Evolutionary conservation across 2,329 filamentous ascomycete species (phyloP).

Genomic region (Ophiostoma sp.): DNA sequence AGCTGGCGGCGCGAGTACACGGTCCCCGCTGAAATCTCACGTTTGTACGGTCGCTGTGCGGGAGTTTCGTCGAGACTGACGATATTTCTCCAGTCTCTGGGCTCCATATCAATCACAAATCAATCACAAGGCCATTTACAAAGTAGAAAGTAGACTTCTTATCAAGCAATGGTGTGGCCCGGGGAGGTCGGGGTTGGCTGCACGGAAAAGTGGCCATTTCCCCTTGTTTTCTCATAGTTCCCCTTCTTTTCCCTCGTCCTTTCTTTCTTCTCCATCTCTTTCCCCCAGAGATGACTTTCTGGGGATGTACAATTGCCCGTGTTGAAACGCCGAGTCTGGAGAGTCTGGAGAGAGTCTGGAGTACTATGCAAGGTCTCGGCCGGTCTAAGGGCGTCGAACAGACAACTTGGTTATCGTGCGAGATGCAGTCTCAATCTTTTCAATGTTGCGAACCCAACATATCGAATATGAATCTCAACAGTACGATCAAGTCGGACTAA

Average conservation of each 20-base stretch:
- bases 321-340: background rate
- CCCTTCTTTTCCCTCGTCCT: background rate
- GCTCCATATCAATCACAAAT: slow-evolving; percentile 12
- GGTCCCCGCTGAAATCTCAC: background rate
- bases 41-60: background rate
- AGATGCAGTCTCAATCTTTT: background rate
- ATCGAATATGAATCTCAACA: background rate
- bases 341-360: background rate
- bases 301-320: background rate
- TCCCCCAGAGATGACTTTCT: background rate
- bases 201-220: background rate
- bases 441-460: background rate
- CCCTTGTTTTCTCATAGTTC: background rate
- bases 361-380: background rate
- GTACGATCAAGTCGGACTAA: background rate
- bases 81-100: slow-evolving; percentile 8
- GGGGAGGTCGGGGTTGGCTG: background rate
- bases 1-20: background rate
- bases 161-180: background rate
- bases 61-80: background rate
- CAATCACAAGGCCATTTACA: background rate
- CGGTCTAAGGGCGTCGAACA: background rate
- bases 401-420: background rate
- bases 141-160: background rate
- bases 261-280: background rate